These are phyloP conservation scores for Marchantia paleacea DNA, from an alignment of 225 moss, liverwort and hornwort genomes.

Conservation along the genomic window DNA sequence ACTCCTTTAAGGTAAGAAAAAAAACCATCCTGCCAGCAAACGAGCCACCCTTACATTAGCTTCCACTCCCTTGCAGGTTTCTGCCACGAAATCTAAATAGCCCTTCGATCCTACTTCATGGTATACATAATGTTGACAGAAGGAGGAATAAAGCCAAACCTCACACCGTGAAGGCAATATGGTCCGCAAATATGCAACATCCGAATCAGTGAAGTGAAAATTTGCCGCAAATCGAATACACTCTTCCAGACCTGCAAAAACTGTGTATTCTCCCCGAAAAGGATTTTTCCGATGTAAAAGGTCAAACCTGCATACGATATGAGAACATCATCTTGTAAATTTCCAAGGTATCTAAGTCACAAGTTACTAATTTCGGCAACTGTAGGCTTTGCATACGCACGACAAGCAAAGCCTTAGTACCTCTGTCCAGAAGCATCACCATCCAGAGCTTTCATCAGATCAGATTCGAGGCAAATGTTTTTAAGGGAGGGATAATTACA, in stretches of 20 bases:
- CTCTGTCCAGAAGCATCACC: background rate
- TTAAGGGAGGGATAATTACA: constrained; percentile 24
- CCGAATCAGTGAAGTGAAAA: constrained; percentile 61
- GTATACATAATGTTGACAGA: background rate
- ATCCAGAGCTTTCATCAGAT: background rate
- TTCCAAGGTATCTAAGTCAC: background rate
- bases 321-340: background rate
- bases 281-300: constrained; percentile 90
- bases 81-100: background rate
- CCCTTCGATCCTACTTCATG: background rate
- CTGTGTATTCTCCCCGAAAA: constrained; percentile 88
- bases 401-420: background rate
- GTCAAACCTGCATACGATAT: constrained; percentile 64
- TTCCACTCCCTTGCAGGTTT: background rate
- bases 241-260: constrained; percentile 95
- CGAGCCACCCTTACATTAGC: background rate
- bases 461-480: background rate
- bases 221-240: constrained; percentile 89
- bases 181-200: constrained; percentile 58
- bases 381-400: background rate
- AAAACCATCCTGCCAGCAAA: constrained; percentile 60
- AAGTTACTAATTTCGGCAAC: background rate
- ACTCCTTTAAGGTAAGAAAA: constrained; percentile 54
- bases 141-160: constrained; percentile 39
- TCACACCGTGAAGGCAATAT: constrained; percentile 79